These are phyloP conservation scores for Hemileccinum rubropunctum DNA, from an alignment of 768 basidiomycete species.

Conservation along the genomic window DNA sequence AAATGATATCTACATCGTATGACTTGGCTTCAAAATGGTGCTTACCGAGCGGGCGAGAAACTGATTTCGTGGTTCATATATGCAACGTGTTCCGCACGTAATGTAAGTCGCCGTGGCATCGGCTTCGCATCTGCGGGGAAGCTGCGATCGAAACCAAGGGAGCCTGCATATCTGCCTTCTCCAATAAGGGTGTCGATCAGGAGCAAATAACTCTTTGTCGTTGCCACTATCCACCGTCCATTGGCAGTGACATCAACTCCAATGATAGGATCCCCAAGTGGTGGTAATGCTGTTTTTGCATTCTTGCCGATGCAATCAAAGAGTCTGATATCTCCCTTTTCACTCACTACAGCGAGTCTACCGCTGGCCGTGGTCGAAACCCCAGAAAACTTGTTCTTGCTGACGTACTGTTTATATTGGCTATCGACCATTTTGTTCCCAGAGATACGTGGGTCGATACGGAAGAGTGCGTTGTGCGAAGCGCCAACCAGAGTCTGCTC, in stretches of 20 bases:
- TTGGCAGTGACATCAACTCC: constrained; percentile 94
- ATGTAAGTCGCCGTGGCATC: constrained; percentile 80
- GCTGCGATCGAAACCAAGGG: constrained; percentile 86
- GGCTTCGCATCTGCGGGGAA: constrained; percentile 97
- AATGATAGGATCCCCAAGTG: constrained; percentile 91
- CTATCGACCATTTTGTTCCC: constrained; percentile 92
- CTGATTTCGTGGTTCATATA: constrained; percentile 87
- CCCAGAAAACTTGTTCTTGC: constrained; percentile 94
- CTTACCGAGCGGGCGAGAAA: constrained; percentile 91
- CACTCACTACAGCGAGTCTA: constrained; percentile 88
- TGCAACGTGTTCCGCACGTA: constrained; percentile 88
- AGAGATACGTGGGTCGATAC: constrained; percentile 92
- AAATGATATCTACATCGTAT: constrained; percentile 1
- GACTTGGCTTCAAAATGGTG: not conserved
- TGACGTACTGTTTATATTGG: constrained; percentile 93
- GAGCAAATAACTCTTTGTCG: constrained; percentile 89
- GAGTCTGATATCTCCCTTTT: constrained; percentile 94
- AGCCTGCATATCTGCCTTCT: constrained; percentile 80
- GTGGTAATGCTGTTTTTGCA: constrained; percentile 95
- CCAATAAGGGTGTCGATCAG: constrained; percentile 95
- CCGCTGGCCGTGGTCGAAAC: constrained; percentile 85
- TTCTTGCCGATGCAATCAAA: constrained; percentile 98
- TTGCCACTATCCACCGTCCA: constrained; percentile 94
- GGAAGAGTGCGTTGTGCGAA: constrained; percentile 95
- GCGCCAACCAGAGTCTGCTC: constrained; percentile 92